Evolutionary conservation across 2,329 filamentous ascomycete species (phyloP), one percentile per base, ranked within the genome.

Genomic region (Zasmidium angulare): DNA sequence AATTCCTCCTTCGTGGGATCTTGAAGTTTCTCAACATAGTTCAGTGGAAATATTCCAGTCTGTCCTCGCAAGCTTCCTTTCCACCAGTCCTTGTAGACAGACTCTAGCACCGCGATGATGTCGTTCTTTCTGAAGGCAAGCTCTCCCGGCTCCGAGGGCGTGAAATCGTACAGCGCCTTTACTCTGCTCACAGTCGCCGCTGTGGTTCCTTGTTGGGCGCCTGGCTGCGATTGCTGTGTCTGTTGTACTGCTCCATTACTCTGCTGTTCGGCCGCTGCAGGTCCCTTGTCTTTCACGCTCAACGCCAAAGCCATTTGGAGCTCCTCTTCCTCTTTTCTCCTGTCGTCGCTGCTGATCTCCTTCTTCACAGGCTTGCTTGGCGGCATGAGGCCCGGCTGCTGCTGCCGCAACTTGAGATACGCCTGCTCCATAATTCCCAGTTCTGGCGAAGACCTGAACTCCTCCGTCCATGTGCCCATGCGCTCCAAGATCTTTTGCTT

Each of bases 41-140:
- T 99, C 65, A 99, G 84, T 6, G 95, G 95, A 76, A 99, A 99
- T 65, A 99, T 99, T 68, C 95, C 95, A 6, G 92, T 97, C 76
- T 97, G 91, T 20, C 95, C 95, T 72, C 93, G 87, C 60, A 99
- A 80, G 46, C 93, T 96, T 1, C 95, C 95, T 69, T 96, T 93
- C 95, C 95, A 99, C 95, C 95, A 99, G 76, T 99, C 95, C 77
- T 98, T 99, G 79, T 96, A 99, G 1, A 98, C 95, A 1, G 93
- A 97, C 76, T 98, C 95, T 46, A 99, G 82, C 17, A 99, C 95
- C 1, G 95, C 93, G 74, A 99, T 99, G 46, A 98, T 89, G 73
- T 99, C 95, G 24, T 95, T 93, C 78, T 96, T 96, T 68, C 93
- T 89, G 75, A 99, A 99, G 68, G 96, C 92, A 62, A 99, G 81